These are phyloP conservation scores for Clathrospora elynae DNA, from an alignment of 2,329 filamentous ascomycete species.

Conservation along the genomic window DNA sequence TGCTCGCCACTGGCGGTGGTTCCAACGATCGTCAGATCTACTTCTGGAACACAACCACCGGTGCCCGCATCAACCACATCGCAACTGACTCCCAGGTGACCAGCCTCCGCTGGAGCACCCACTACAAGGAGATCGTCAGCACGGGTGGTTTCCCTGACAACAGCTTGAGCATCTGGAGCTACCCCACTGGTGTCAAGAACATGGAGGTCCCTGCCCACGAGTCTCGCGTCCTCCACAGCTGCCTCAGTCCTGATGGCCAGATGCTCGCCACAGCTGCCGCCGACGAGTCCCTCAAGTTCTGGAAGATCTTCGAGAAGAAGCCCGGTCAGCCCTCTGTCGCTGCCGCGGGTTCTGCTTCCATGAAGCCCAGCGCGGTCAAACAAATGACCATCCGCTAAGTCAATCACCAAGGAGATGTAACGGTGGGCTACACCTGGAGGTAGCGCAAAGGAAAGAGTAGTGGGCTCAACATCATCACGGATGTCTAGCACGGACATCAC, in stretches of 20 bases:
- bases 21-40: constrained; percentile 98
- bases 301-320: constrained; percentile 99
- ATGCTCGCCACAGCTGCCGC: constrained; percentile 95
- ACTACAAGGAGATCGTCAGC: constrained; percentile 97
- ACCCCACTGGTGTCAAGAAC: constrained; percentile 94
- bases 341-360: constrained; percentile 71
- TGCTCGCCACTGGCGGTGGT: constrained; percentile 93
- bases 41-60: constrained; percentile 99
- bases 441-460: constrained; percentile 14
- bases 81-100: constrained; percentile 98
- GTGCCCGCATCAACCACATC: constrained; percentile 97
- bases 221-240: constrained; percentile 94
- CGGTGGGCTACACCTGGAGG: not conserved
- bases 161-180: constrained; percentile 98
- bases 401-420: not conserved
- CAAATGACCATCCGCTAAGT: constrained; percentile 73
- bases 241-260: constrained; percentile 94
- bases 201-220: constrained; percentile 98
- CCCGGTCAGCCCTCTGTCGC: constrained; percentile 70
- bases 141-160: constrained; percentile 99
- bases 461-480: constrained; percentile 21
- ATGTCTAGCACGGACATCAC: constrained; percentile 18
- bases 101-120: constrained; percentile 91
- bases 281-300: constrained; percentile 98
- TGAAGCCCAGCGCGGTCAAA: constrained; percentile 82